Evolutionary conservation across 768 basidiomycete genomes (phyloP).

Genomic region (Suillus clintonianus): DNA sequence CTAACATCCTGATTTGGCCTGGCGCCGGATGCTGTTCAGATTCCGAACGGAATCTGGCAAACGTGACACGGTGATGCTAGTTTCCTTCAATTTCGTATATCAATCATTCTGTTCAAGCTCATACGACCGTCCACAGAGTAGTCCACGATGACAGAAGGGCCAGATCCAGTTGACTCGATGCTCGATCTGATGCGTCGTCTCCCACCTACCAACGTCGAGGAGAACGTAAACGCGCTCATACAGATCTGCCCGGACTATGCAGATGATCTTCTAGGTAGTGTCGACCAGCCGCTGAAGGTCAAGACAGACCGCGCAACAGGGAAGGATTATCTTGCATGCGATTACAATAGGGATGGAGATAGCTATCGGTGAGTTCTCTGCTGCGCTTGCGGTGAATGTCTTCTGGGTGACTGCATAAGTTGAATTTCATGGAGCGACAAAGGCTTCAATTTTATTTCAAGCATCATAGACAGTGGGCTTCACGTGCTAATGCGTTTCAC

Average conservation of each 20-base stretch:
- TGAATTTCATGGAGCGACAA: not conserved
- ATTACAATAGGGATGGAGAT: slow-evolving; percentile 92
- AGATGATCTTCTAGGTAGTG: slow-evolving; percentile 91
- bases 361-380: slow-evolving; percentile 69
- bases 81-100: not conserved
- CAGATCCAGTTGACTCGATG: slow-evolving; percentile 85
- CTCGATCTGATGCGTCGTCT: slow-evolving; percentile 94
- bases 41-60: too few species aligned
- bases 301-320: slow-evolving; percentile 79
- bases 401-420: not conserved
- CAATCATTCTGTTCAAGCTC: not conserved
- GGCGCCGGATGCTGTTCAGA: not conserved
- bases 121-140: not conserved
- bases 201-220: slow-evolving; percentile 87
- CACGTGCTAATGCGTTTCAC: slow-evolving; percentile 13
- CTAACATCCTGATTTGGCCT: not conserved
- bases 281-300: slow-evolving; percentile 91
- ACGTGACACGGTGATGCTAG: too few species aligned
- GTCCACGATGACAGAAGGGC: slow-evolving; percentile 45
- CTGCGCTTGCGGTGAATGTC: not conserved
- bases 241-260: slow-evolving; percentile 88
- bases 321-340: slow-evolving; percentile 89
- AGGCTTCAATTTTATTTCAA: too few species aligned
- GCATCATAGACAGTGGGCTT: not conserved
- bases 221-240: slow-evolving; percentile 83